Base-by-base conservation (phyloP, 371 early-diverging fungal species). In the Syncephalastrum racemosum region DNA sequence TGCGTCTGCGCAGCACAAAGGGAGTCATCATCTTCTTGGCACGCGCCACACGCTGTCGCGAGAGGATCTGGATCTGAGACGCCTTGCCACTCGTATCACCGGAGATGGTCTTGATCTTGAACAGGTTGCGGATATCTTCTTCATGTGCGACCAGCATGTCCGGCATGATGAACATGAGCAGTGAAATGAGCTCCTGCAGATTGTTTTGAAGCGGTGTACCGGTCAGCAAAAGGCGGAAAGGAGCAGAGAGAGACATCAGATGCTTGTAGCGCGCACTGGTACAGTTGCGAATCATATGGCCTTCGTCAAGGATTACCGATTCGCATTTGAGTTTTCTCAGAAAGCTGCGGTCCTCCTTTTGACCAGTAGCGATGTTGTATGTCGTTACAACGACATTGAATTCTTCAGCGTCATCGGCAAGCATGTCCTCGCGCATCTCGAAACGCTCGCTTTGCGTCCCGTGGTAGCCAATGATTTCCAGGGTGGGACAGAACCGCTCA, bases 141-240 rank as follows among this genome's bases (percentile, higher is more conserved):
- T 85, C 83, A 49, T 80, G 77, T 15, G 80, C 77, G 4, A 80
- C 71, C 66, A 98, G 92, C 36, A 94, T 82, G 15, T 82, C 75
- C 0, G 99, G 99, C 91, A 99, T 80, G 58, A 99, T 90, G 63
- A 99, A 94, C 1, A 91, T 90, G 53, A 98, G 77, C 4, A 98
- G 78, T 4, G 96, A 92, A 47, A 87, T 75, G 8, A 88, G 71
- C 57, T 88, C 89, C 56, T 87, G 86, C 12, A 95, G 75, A 53
- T 93, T 94, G 68, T 99, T 99, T 59, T 99, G 96, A 1, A 99
- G 71, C 0, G 86, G 90, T 46, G 85, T 82, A 67, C 89, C 91
- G 1, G 96, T 91, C 46, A 90, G 63, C 50, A 90, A 65, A 18
- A 93, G 62, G 36, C 91, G 78, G 79, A 90, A 90, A 4, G 83